Evolutionary conservation across 345 rosid genomes (phyloP).

Genomic region (Carallia brachiata): DNA sequence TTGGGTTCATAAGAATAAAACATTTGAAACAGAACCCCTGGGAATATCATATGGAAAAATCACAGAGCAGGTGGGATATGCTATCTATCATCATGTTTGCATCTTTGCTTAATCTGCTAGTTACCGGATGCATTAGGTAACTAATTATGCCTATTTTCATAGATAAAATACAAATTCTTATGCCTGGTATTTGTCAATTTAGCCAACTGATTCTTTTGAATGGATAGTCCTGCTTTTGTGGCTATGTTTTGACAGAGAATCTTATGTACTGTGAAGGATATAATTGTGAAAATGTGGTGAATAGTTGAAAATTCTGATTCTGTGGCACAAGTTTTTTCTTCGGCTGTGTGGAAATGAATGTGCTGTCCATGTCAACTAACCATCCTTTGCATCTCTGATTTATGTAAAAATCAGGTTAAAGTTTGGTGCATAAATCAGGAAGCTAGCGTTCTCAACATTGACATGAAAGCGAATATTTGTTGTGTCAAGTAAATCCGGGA

Average conservation of each 20-base stretch:
- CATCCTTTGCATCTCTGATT: slow-evolving; percentile 18
- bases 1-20: neutral
- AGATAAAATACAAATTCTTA: no score
- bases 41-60: neutral
- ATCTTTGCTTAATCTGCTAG: neutral
- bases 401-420: slow-evolving; percentile 62
- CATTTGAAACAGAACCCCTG: neutral
- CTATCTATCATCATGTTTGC: neutral
- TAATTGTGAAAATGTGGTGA: no score
- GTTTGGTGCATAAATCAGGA: slow-evolving; percentile 98
- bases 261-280: neutral
- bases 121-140: neutral
- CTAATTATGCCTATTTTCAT: neutral
- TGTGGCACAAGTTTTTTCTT: neutral
- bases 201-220: neutral
- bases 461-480: slow-evolving; percentile 98
- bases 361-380: slow-evolving; percentile 6
- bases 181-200: neutral
- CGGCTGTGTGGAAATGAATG: neutral
- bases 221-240: neutral
- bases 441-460: slow-evolving; percentile 89
- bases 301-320: neutral
- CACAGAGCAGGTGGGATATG: no score
- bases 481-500: slow-evolving; percentile 99
- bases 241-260: neutral